Base-by-base conservation (phyloP, 495 filamentous ascomycete genomes). In the Penicillium herquei region DNA sequence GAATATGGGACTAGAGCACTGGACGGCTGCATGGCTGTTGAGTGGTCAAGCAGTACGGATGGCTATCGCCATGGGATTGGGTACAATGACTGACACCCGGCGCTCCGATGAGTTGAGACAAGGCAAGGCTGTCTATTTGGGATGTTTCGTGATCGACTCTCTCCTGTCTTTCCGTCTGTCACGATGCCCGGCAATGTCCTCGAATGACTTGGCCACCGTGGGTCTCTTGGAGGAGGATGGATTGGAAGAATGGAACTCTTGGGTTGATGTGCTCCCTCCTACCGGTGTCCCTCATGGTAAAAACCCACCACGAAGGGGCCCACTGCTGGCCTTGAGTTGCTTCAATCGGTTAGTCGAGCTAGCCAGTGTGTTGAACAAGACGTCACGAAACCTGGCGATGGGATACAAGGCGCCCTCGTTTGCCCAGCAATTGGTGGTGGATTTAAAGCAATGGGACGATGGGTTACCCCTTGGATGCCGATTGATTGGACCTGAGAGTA, bases 181-280 rank as follows among this genome's bases (percentile, higher is more conserved):
- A 0, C 69, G 75, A 32, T 74, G 76, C 14, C 80, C 84, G 10
- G 80, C 82, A 56, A 71, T 90, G 43, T 72, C 69, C 35, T 54
- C 73, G 3, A 72, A 76, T 34, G 79, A 84, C 55, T 49, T 84
- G 13, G 56, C 63, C 9, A 54, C 67, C 4, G 61, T 81, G 33
- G 72, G 77, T 1, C 62, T 76, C 9, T 59, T 86, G 10, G 76
- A 81, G 54, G 84, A 88, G 65, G 83, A 87, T 65, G 87, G 84
- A 6, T 64, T 84, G 16, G 87, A 90, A 55, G 86, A 90, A 66
- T 90, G 86, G 87, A 84, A 87, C 55, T 82, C 81, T 2, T 90
- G 87, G 87, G 73, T 71, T 3, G 77, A 83, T 49, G 81, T 81
- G 31, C 65, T 81, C 31, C 74, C 72, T 6, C 74, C 75, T 11